Conservation (phyloP, 305 asterid genomes). For the Fraxinus angustifolia region DNA sequence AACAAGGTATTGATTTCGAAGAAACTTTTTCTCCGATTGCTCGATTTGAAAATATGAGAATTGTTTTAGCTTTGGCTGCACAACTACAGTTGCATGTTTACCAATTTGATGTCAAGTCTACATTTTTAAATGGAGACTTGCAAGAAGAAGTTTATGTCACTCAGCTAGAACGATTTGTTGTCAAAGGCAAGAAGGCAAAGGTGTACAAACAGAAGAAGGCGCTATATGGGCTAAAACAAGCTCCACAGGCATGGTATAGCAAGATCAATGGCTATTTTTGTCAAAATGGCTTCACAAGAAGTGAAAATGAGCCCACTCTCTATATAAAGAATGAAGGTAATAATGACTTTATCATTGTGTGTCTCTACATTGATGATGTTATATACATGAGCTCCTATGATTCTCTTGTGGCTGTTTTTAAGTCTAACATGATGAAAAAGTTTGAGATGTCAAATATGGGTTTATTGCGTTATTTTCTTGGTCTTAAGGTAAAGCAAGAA, state of each 20-base stretch:
- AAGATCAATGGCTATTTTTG: background rate
- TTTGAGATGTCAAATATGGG: conserved; percentile 12
- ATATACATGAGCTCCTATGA: background rate
- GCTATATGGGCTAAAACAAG: background rate
- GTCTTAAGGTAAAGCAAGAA: background rate
- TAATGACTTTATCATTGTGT: background rate
- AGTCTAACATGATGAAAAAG: background rate
- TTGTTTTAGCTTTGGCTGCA: background rate
- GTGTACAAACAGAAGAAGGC: background rate
- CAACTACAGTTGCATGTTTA: background rate
- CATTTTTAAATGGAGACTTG: background rate
- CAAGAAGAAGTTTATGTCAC: background rate
- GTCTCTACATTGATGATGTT: background rate
- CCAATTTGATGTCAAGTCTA: background rate
- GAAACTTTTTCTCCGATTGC: background rate
- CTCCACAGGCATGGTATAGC: background rate
- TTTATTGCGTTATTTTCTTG: background rate
- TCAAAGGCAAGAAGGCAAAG: background rate
- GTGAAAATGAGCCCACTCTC: background rate
- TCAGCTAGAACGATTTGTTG: background rate
- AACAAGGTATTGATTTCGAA: background rate
- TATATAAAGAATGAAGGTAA: background rate
- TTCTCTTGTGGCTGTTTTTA: background rate
- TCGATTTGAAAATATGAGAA: background rate
- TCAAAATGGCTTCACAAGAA: background rate